Evolutionary conservation across 805 yeast genomes (phyloP).

Genomic region (Metschnikowia reukaufii): DNA sequence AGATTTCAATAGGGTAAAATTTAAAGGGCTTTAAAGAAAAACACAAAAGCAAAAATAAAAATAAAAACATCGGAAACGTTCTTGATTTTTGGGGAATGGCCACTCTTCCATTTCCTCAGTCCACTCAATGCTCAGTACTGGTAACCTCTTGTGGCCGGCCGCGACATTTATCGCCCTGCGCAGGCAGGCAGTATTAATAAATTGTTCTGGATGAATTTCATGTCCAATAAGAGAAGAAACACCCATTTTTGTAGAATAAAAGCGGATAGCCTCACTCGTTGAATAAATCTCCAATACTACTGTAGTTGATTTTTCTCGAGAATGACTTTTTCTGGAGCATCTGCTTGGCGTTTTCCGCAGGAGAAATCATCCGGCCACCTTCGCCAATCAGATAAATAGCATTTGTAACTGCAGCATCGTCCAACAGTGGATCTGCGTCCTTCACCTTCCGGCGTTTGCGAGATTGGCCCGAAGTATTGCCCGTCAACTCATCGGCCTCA

Average conservation of each 20-base stretch:
- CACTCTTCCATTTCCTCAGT: too few species aligned
- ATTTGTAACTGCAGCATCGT: slow-evolving; percentile 29
- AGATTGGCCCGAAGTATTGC: slow-evolving; percentile 52
- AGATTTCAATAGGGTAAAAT: too few species aligned
- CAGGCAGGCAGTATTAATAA: too few species aligned
- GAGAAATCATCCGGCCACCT: slow-evolving; percentile 47
- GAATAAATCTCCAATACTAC: slow-evolving; percentile 62
- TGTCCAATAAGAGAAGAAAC: too few species aligned
- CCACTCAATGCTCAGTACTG: too few species aligned
- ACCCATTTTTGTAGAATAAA: background rate
- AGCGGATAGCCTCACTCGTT: slow-evolving; percentile 3
- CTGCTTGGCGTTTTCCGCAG: slow-evolving; percentile 77
- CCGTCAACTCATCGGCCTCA: slow-evolving; percentile 86
- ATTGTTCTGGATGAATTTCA: too few species aligned
- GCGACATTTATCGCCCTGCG: too few species aligned
- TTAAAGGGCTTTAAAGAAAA: too few species aligned
- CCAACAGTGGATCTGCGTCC: slow-evolving; percentile 23
- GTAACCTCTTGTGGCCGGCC: too few species aligned
- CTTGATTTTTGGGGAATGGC: too few species aligned
- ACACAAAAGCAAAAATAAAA: too few species aligned
- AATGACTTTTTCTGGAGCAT: slow-evolving; percentile 74
- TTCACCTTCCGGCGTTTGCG: slow-evolving; percentile 42
- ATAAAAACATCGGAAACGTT: too few species aligned
- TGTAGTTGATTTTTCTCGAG: slow-evolving; percentile 89
- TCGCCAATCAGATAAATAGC: slow-evolving; percentile 43